Conservation (phyloP, 1,284 basidiomycete genomes). For the Microbotryum silenes-acaulis region DNA sequence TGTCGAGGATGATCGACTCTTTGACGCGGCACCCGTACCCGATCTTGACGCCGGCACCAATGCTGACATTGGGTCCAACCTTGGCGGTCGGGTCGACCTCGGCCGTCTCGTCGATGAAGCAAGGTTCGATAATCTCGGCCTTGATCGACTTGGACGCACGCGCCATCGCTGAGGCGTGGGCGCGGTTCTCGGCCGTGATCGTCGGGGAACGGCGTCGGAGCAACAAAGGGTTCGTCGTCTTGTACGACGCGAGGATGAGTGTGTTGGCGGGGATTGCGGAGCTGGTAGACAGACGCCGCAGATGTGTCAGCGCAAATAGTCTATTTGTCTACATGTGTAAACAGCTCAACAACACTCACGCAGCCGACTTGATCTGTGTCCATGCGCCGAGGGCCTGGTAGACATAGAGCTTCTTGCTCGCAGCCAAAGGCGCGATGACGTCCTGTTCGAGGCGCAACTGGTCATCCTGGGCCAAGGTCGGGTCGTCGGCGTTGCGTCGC, state of each 20-base stretch:
- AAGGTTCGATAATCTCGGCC: conserved; percentile 43
- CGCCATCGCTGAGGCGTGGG: conserved; percentile 21
- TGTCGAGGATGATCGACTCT: conserved; percentile 47
- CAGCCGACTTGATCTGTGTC: conserved; percentile 50
- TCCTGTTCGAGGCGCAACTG: conserved; percentile 49
- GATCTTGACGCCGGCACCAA: conserved; percentile 42
- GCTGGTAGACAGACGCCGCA: conserved; percentile 23
- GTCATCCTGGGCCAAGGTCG: conserved; percentile 44
- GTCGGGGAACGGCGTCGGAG: conserved; percentile 39
- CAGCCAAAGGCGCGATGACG: conserved; percentile 47
- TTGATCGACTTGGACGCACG: conserved; percentile 19
- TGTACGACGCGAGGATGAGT: conserved; percentile 39
- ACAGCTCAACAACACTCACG: conserved; percentile 35
- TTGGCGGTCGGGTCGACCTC: conserved; percentile 44
- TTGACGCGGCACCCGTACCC: conserved; percentile 46
- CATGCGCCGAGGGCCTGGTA: conserved; percentile 47
- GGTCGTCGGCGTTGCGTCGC: conserved; percentile 42
- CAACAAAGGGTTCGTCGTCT: conserved; percentile 38
- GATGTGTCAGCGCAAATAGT: background rate
- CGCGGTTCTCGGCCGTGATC: conserved; percentile 34
- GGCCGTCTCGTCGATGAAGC: conserved; percentile 46
- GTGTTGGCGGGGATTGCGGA: conserved; percentile 48
- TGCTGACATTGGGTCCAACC: conserved; percentile 47
- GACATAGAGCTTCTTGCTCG: conserved; percentile 46
- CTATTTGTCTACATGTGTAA: background rate